Evolutionary conservation across 108 stramenopile genomes (phyloP), one percentile per base, ranked within the genome.

Genomic region (Fragilaria radians): DNA sequence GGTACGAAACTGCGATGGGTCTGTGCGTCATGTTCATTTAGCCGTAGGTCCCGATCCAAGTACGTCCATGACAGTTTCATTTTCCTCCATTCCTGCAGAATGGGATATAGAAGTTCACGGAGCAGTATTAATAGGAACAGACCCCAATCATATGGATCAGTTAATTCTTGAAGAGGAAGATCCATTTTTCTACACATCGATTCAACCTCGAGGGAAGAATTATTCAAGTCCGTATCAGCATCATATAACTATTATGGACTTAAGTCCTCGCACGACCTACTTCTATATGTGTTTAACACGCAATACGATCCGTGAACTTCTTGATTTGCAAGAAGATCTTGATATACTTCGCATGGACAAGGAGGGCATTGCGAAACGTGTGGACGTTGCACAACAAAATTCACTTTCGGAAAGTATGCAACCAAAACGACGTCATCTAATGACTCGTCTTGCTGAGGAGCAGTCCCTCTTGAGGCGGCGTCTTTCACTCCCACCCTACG

Each of bases 201-300:
- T 50, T 1, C 22, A 61, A 2, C 27, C 32, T 4, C 32, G 32
- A 26, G 47, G 52, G 23, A 28, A n/a, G 11, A 31, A 42, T 14
- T 82, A 77, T 36, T 64, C 60, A 24, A 56, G 71, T 49, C 72
- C 72, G 5, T 74, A 59, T 55, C 73, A 74, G 27, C 80, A 85
- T 66, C 85, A 86, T 58, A 71, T 90, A 57, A 57, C 60, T 25
- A 54, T 90, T 32, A 54, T 68, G 47, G 83, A 58, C 30, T 64
- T 90, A 36, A 45, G 69, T 50, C 81, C 88, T 9, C 59, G 48
- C 11, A 80, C 81, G 7, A 75, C 48, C 4, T 90, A 90, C 55
- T 80, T 73, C 52, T 90, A 86, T 64, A 30, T 66, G 31, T 77
- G 76, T 30, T 54, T 76, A 23, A 5, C 73, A 11, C 36, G 52